Base-by-base conservation (phyloP, 176 grass and related monocot species). In the Oryza longistaminata region DNA sequence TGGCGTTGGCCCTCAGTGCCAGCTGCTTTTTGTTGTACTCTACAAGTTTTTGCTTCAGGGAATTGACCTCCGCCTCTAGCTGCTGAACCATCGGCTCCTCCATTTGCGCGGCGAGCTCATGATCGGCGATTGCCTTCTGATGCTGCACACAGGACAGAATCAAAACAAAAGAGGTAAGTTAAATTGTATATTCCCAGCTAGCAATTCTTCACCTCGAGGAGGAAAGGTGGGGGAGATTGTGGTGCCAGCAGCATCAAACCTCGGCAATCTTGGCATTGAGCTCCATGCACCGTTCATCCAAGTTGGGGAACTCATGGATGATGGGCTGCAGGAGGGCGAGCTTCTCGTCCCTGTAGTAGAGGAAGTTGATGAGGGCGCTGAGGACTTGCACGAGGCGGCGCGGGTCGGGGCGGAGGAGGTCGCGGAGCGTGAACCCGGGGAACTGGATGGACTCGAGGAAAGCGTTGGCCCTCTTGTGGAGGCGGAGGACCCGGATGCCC, bases 11-110 rank as follows among this genome's bases (percentile, higher is more conserved):
- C 73, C 87, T 82, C 55, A 90, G 72, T 2, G 76, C 81, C 87
- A 88, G 26, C 66, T 98, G 95, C 83, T 95, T 76, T 40, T 88
- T 88, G 73, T 95, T 98, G 66, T 93, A 95, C 7, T 88, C 90
- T 15, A 93, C 87, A 46, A 91, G 82, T 3, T 83, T 93, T 75
- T 91, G 87, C 49, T 52, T 78, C 55, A 93, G 78, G 26, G 76
- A 80, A 46, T 88, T 88, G 64, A 93, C 80, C 40, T 88, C 89
- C 5, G 31, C 6, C 42, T 93, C 68, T 44, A 97, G 60, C 62
- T 93, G 85, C 52, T 91, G 87, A 43, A 87, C 80, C 8, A 52
- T 39, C 0, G 88, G 87, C 45, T 86, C 88, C 35, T 97, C 95
- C 95, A 79, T 90, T 74, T 88, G 87, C 2, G 52, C 78, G 67